Base-by-base conservation (phyloP, 495 filamentous ascomycete genomes). In the Tuber borchii region DNA sequence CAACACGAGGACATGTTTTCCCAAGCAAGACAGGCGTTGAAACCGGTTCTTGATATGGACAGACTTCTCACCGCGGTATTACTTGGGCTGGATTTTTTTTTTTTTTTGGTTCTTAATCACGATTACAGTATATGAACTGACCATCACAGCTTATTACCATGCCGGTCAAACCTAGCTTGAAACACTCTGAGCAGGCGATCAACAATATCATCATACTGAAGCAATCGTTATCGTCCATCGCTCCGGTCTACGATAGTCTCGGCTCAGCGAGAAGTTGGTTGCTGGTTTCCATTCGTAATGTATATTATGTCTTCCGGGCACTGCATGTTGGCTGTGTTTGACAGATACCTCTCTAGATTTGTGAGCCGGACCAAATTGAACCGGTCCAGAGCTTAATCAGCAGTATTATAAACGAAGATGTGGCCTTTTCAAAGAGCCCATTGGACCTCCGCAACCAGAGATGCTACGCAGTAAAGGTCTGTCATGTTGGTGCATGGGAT, bases 121-220 rank as follows among this genome's bases (percentile, higher is more conserved):
- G n/a, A 37, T 26, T 70, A 37, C 34, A 37, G 34, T 37, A 17
- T 43, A 26, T 26, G 31, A 71, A 73, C 83, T 86, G 76, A 87
- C 78, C 61, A 75, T 69, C 70, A 46, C 78, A 93, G 90, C 87
- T 93, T 72, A 90, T 91, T 71, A 83, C 90, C 14, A 86, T 92
- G 72, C 91, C 92, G 0, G 88, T 88, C 8, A 89, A 91, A 82
- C 86, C 88, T 34, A 88, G 88, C 0, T 86, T 93, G 39, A 86
- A 90, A 78, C 87, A 90, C 73, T 87, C 89, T 0, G 93, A 95
- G 79, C 92, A 95, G 75, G 89, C 90, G 1, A 90, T 95, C 78
- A 95, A 97, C 83, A 90, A 93, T 82, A 88, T 97, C 74, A 91
- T 97, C 65, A 90, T 93, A 84, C 84, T 97, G n/a, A 97, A 97